Conservation (phyloP, 257 asterid genomes). For the Capsicum pubescens region DNA sequence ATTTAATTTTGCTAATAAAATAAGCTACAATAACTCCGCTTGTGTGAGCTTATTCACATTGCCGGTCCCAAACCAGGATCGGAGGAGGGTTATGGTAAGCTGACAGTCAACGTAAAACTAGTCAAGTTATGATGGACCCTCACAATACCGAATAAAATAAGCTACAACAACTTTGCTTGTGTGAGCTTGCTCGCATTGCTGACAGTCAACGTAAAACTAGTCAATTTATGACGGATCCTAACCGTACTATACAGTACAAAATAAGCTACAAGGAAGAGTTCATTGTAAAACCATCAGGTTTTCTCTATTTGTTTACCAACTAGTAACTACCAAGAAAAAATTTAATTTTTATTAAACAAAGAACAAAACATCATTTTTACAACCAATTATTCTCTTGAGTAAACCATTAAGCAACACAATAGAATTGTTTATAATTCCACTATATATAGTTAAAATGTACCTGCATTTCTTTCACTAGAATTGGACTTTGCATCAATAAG, state of each 20-base stretch:
- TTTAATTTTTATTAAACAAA: not conserved
- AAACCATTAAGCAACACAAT: not conserved
- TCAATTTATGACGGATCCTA: not conserved
- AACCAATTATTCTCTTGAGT: not conserved
- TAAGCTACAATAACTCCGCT: no score
- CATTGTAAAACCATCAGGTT: not conserved
- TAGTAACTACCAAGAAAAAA: slow-evolving; percentile 26
- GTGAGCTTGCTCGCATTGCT: slow-evolving; percentile 7
- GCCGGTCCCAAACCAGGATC: no score
- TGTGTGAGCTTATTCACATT: no score
- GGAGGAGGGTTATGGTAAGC: no score
- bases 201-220: not conserved
- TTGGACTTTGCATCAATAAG: slow-evolving; percentile 6
- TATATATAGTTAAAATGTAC: not conserved
- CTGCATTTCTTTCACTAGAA: slow-evolving; percentile 22
- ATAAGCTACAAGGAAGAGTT: slow-evolving; percentile 18
- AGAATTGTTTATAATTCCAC: not conserved
- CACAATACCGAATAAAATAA: not conserved
- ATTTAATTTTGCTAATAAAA: no score
- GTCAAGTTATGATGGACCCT: not conserved
- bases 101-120: no score
- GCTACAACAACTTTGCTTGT: not conserved
- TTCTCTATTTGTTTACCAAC: slow-evolving; percentile 21
- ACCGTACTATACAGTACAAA: no score
- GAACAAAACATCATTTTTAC: not conserved